Evolutionary conservation across 768 basidiomycete species (phyloP).

Genomic region (Mycena filopes): DNA sequence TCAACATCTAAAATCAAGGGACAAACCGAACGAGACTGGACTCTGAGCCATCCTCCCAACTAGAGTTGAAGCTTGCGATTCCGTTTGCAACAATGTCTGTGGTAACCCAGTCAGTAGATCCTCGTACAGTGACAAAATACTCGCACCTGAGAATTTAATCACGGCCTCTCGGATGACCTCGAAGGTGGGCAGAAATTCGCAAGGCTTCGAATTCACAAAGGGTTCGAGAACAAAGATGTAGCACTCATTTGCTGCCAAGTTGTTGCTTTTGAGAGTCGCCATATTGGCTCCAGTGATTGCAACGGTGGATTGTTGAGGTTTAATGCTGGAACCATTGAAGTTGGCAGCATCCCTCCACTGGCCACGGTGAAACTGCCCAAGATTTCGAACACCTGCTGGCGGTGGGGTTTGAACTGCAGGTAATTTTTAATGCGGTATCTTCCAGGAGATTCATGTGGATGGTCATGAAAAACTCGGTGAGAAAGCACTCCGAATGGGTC

Average conservation of each 20-base stretch:
- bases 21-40: neutral
- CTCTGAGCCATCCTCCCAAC: slow-evolving; percentile 13
- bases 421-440: too few species aligned
- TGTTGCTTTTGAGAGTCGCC: slow-evolving; percentile 6
- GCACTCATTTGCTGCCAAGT: slow-evolving; percentile 1
- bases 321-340: neutral
- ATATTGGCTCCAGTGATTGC: slow-evolving; percentile 1
- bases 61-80: slow-evolving; percentile 1
- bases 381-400: too few species aligned
- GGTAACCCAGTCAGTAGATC: neutral
- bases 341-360: slow-evolving; percentile 4
- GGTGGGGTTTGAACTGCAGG: too few species aligned
- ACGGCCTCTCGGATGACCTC: slow-evolving; percentile 1
- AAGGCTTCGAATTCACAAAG: slow-evolving; percentile 1
- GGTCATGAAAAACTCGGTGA: too few species aligned
- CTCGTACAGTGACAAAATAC: neutral
- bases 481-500: too few species aligned
- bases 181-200: slow-evolving; percentile 4
- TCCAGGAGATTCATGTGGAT: too few species aligned
- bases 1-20: neutral
- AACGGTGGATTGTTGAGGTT: slow-evolving; percentile 1
- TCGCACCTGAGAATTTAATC: slow-evolving; percentile 1
- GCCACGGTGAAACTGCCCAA: slow-evolving; percentile 1
- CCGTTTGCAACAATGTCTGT: neutral
- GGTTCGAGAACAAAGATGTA: slow-evolving; percentile 13